Evolutionary conservation across 805 yeast genomes (phyloP).

Genomic region (Sugiyamaella floridensis): DNA sequence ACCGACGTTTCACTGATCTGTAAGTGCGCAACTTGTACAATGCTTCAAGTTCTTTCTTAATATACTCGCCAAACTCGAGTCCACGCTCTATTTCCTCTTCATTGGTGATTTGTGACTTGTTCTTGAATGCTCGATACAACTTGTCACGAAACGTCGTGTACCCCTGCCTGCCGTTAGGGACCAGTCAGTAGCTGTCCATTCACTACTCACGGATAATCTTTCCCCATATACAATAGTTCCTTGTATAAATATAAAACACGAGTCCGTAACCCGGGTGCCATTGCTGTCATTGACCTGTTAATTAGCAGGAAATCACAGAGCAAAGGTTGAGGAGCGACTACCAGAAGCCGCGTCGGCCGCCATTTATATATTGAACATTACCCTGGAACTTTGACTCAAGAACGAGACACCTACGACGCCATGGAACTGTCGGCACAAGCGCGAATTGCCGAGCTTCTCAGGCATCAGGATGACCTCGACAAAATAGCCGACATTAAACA

Average conservation of each 20-base stretch:
- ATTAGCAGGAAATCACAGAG: too few species aligned
- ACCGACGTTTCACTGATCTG: conserved; percentile 31
- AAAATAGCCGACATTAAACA: conserved; percentile 30
- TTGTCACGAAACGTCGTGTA: conserved; percentile 25
- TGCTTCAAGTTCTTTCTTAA: conserved; percentile 34
- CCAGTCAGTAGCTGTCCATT: not conserved
- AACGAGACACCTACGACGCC: not conserved
- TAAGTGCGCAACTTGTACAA: conserved; percentile 31
- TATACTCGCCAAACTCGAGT: conserved; percentile 31
- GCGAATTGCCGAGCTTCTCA: conserved; percentile 22
- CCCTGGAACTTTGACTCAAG: too few species aligned
- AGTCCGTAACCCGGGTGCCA: conserved; percentile 3
- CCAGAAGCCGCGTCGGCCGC: not conserved
- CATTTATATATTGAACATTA: too few species aligned
- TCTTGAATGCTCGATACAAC: conserved; percentile 28
- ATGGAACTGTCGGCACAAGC: conserved; percentile 14
- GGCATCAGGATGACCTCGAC: conserved; percentile 29
- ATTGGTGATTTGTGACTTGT: conserved; percentile 21
- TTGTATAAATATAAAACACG: conserved; percentile 31
- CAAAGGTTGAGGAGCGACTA: too few species aligned
- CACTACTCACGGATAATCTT: conserved; percentile 31
- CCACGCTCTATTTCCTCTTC: conserved; percentile 26
- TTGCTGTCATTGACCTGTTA: too few species aligned
- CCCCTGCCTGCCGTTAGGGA: conserved; percentile 20
- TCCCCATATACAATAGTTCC: conserved; percentile 33